A percentile compares a stretch with the other conserved stretches of the same genome.
phyloP scores from a whole-genome alignment of 2,329 filamentous ascomycete genomes.

The Endocalyx cinctus region DNA sequence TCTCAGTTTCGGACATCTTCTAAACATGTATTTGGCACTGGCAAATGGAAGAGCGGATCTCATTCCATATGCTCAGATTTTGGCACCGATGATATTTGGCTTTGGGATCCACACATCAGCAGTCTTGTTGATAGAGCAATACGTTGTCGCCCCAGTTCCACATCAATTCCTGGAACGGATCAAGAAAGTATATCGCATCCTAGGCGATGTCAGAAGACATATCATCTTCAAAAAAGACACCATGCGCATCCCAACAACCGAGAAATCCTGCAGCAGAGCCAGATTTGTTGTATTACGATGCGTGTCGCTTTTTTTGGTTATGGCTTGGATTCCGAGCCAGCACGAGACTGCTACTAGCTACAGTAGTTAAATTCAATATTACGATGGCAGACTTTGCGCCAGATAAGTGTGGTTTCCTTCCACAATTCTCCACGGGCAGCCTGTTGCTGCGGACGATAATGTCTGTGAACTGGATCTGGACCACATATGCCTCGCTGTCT shows the following conservation, averaged over 20 bases:
- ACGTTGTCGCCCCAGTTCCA: not conserved
- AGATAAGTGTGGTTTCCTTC: not conserved
- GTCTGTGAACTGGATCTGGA: slow-evolving; percentile 8
- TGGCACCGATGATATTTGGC: not conserved
- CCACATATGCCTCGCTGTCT: slow-evolving; percentile 2
- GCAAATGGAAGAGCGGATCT: not conserved
- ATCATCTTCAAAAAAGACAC: no score
- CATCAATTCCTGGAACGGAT: not conserved
- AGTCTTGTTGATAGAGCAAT: not conserved
- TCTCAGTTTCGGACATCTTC: not conserved
- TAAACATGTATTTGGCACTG: not conserved
- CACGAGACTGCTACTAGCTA: not conserved
- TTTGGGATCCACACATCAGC: not conserved
- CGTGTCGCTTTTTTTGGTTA: not conserved
- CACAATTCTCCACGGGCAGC: not conserved
- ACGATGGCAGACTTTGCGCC: not conserved
- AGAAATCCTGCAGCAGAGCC: not conserved
- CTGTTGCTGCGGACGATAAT: slow-evolving; percentile 1
- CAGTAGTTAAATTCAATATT: not conserved
- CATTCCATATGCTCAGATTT: not conserved
- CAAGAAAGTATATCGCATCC: not conserved
- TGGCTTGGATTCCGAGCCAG: not conserved
- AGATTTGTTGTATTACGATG: not conserved
- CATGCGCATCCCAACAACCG: no score
- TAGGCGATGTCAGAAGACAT: no score